phyloP scores from a whole-genome alignment of 768 basidiomycete genomes.

The Boletus edulis region DNA sequence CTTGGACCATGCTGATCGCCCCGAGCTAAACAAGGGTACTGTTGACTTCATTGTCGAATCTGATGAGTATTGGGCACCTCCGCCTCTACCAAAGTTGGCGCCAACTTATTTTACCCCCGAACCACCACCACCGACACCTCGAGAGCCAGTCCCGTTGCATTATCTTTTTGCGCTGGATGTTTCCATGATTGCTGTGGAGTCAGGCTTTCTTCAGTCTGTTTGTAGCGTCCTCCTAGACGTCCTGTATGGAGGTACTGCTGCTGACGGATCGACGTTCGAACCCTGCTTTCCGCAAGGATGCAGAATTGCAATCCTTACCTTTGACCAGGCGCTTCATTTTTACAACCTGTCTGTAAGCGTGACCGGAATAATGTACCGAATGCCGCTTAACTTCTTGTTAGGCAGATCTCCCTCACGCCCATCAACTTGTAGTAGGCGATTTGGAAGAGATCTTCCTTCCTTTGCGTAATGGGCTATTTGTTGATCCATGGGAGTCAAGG shows the following conservation, averaged over 20 bases:
- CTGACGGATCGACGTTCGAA: slow-evolving; percentile 41
- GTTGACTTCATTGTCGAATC: slow-evolving; percentile 81
- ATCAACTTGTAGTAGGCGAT: slow-evolving; percentile 82
- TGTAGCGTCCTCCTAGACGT: slow-evolving; percentile 61
- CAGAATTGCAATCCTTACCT: slow-evolving; percentile 79
- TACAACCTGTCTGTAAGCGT: slow-evolving; percentile 79
- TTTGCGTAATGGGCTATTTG: slow-evolving; percentile 68
- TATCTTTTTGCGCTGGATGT: slow-evolving; percentile 90
- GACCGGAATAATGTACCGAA: slow-evolving; percentile 3
- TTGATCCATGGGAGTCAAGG: slow-evolving; percentile 69
- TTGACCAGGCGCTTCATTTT: slow-evolving; percentile 79
- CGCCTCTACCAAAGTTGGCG: slow-evolving; percentile 53
- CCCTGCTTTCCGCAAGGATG: slow-evolving; percentile 53
- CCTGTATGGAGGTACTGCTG: slow-evolving; percentile 56
- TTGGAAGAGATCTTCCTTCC: slow-evolving; percentile 93
- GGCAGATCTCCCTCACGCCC: slow-evolving; percentile 47
- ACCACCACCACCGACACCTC: slow-evolving; percentile 43
- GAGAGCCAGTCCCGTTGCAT: slow-evolving; percentile 63
- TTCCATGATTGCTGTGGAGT: slow-evolving; percentile 59
- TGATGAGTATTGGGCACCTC: slow-evolving; percentile 81
- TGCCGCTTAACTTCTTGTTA: slow-evolving; percentile 26
- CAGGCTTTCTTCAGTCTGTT: slow-evolving; percentile 67
- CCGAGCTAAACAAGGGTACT: slow-evolving; percentile 88
- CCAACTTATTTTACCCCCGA: slow-evolving; percentile 53
- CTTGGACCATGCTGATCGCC: slow-evolving; percentile 76